A percentile compares a stretch with the other conserved stretches of the same genome.
Evolutionary conservation across 1,284 basidiomycete species (phyloP).

Genomic region (Amylostereum areolatum): DNA sequence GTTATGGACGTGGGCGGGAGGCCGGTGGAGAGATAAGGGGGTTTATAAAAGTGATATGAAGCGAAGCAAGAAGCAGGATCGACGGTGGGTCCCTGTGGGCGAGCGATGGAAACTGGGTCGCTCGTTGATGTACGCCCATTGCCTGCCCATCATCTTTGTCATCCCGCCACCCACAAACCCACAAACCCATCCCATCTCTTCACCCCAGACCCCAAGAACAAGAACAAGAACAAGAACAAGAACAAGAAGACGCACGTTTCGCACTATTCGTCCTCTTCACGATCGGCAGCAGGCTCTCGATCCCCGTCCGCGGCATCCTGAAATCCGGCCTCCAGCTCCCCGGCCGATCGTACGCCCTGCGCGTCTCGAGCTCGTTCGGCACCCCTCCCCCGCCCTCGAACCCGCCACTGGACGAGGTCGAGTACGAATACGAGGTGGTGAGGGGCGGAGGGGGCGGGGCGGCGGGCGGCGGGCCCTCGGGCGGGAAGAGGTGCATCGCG

Average conservation of each 20-base stretch:
- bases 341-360: slow-evolving; percentile 16
- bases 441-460: slow-evolving; percentile 1
- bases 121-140: background rate
- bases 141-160: background rate
- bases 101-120: background rate
- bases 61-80: background rate
- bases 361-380: background rate
- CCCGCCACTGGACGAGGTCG: background rate
- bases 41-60: background rate
- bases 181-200: no score
- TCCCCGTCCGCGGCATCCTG: slow-evolving; percentile 21
- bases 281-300: slow-evolving; percentile 18
- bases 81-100: background rate
- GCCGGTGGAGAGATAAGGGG: background rate
- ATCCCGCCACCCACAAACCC: no score
- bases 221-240: background rate
- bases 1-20: background rate
- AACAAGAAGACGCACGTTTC: slow-evolving; percentile 11
- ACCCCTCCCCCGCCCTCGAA: no score
- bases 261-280: slow-evolving; percentile 14
- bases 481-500: slow-evolving; percentile 4
- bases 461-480: slow-evolving; percentile 3
- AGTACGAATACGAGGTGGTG: background rate
- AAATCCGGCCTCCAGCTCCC: slow-evolving; percentile 30
- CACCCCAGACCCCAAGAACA: no score